Evolutionary conservation across 768 basidiomycete genomes (phyloP).

Genomic region (Artomyces pyxidatus): DNA sequence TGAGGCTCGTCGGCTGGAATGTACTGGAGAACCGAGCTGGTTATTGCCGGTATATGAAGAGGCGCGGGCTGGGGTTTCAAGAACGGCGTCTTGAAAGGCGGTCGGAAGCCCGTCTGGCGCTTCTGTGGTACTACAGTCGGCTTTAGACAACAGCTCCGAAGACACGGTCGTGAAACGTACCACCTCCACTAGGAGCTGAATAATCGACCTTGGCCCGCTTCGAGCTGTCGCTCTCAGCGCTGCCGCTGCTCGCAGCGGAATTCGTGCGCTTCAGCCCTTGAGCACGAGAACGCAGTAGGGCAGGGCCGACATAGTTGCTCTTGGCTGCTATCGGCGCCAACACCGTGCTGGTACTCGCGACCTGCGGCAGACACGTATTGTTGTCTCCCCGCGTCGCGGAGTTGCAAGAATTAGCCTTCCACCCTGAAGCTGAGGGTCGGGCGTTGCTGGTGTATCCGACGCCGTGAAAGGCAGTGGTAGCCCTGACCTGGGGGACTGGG

Average conservation of each 20-base stretch:
- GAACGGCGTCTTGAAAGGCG: slow-evolving; percentile 25
- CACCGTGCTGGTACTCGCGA: slow-evolving; percentile 11
- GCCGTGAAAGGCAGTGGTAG: too few species aligned
- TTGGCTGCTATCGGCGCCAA: slow-evolving; percentile 9
- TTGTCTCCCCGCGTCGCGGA: neutral
- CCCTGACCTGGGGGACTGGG: slow-evolving; percentile 2
- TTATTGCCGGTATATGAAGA: neutral
- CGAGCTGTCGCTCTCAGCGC: neutral
- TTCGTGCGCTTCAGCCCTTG: slow-evolving; percentile 6
- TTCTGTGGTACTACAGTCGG: neutral
- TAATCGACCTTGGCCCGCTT: slow-evolving; percentile 6
- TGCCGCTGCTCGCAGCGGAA: slow-evolving; percentile 1
- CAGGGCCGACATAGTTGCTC: slow-evolving; percentile 12
- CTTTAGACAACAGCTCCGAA: slow-evolving; percentile 7
- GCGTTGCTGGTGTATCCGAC: neutral
- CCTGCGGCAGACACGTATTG: neutral
- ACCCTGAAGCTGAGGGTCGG: neutral
- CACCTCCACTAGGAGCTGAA: neutral
- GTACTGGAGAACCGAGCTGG: neutral
- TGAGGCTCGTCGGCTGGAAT: neutral
- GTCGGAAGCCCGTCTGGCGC: slow-evolving; percentile 18
- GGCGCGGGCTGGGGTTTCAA: neutral
- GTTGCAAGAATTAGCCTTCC: neutral
- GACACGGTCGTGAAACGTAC: neutral
- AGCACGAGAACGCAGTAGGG: slow-evolving; percentile 11